Evolutionary conservation across 1,284 basidiomycete species (phyloP).

Genomic region (Melampsora larici-populina): DNA sequence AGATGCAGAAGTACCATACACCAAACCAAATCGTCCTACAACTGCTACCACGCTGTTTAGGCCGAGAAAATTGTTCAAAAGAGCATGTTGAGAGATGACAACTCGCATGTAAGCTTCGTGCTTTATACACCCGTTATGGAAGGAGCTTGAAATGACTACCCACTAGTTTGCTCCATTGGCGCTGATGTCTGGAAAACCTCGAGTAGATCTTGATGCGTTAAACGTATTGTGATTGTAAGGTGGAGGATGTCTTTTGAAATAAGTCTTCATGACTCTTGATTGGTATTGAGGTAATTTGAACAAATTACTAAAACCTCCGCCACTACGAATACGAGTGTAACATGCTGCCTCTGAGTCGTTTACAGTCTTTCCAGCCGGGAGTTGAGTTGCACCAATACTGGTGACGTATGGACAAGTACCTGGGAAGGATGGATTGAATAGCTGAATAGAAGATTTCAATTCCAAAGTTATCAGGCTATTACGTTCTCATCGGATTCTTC

Average conservation of each 20-base stretch:
- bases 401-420: slow-evolving; percentile 63
- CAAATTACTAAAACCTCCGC: slow-evolving; percentile 68
- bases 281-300: slow-evolving; percentile 64
- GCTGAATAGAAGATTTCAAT: background rate
- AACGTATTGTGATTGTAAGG: slow-evolving; percentile 57
- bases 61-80: too few relatives aligned
- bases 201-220: slow-evolving; percentile 59
- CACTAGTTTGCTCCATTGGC: slow-evolving; percentile 56
- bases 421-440: slow-evolving; percentile 62
- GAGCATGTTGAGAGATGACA: too few relatives aligned
- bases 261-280: slow-evolving; percentile 55
- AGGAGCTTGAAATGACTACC: background rate
- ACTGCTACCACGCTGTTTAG: slow-evolving; percentile 51
- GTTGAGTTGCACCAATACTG: slow-evolving; percentile 62
- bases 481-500: too few relatives aligned
- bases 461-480: too few relatives aligned
- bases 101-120: too few relatives aligned
- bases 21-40: slow-evolving; percentile 50
- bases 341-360: slow-evolving; percentile 56
- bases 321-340: slow-evolving; percentile 60
- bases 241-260: slow-evolving; percentile 52
- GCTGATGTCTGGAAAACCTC: slow-evolving; percentile 53
- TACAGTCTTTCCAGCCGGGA: slow-evolving; percentile 56
- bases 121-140: too few relatives aligned
- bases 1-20: slow-evolving; percentile 51